Percentiles rank a stretch among this genome's conserved stretches.
phyloP scores from a whole-genome alignment of 257 asterid species.

The Paraleonurus japonicus region DNA sequence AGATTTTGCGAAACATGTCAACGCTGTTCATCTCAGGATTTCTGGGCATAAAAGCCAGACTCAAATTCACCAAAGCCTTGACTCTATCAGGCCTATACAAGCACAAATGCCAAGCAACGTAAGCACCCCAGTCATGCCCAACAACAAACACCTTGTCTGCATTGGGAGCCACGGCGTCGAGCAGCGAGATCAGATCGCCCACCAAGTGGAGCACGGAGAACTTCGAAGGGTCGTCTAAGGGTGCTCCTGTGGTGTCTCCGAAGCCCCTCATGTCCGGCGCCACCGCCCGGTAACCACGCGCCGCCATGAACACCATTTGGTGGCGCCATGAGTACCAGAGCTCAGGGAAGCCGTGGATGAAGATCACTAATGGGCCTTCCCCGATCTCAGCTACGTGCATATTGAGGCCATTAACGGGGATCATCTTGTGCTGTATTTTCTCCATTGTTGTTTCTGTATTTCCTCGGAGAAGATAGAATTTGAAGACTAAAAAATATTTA shows the following conservation, averaged over 20 bases:
- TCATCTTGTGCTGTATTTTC: conserved; percentile 49
- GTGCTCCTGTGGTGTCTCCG: conserved; percentile 76
- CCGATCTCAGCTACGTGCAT: conserved; percentile 79
- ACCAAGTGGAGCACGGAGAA: conserved; percentile 53
- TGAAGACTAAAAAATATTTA: background rate
- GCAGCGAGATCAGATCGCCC: conserved; percentile 64
- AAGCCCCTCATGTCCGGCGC: conserved; percentile 82
- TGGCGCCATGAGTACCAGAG: conserved; percentile 97
- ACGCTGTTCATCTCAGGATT: conserved; percentile 32
- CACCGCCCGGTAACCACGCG: conserved; percentile 61
- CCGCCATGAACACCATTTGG: conserved; percentile 69
- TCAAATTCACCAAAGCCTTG: conserved; percentile 55
- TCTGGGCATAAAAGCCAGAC: conserved; percentile 52
- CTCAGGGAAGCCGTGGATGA: conserved; percentile 85
- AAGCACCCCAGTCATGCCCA: conserved; percentile 90
- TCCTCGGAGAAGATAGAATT: background rate
- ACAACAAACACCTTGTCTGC: conserved; percentile 69
- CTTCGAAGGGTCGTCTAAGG: conserved; percentile 49
- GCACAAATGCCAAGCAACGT: conserved; percentile 61
- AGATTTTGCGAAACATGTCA: conserved; percentile 27
- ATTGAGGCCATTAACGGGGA: conserved; percentile 51
- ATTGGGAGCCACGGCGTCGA: conserved; percentile 45
- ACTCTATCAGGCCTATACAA: conserved; percentile 67
- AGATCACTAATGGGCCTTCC: conserved; percentile 68
- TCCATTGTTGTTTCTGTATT: conserved; percentile 39